Evolutionary conservation across 2,329 filamentous ascomycete species (phyloP).

Genomic region (Phialophora macrospora): DNA sequence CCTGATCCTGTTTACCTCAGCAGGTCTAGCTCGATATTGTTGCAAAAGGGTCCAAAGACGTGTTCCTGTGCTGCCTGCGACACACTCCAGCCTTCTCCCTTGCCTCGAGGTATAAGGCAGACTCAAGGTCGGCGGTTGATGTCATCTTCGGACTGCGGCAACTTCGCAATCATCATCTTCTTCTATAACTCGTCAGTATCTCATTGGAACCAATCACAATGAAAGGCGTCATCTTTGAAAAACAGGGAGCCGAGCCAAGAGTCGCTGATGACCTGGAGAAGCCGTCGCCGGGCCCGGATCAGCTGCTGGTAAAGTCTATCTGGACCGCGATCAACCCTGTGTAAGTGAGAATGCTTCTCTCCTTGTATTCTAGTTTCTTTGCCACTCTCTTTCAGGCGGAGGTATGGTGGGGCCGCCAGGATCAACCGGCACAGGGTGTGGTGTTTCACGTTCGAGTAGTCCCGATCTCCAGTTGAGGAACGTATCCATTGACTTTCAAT

Average conservation of each 20-base stretch:
- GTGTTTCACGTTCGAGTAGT: neutral
- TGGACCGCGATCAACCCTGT: slow-evolving; percentile 44
- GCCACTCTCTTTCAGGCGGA: neutral
- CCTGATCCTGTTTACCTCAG: slow-evolving; percentile 5
- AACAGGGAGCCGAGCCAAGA: slow-evolving; percentile 31
- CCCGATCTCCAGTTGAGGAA: neutral
- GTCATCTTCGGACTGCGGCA: neutral
- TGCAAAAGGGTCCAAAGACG: neutral
- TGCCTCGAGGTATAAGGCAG: slow-evolving; percentile 5
- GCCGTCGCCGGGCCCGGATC: slow-evolving; percentile 40
- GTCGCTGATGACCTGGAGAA: slow-evolving; percentile 37
- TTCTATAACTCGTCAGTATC: neutral
- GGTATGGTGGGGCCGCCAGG: neutral
- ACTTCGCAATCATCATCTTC: neutral
- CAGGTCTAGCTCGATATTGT: neutral
- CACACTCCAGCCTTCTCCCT: neutral
- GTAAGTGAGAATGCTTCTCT: slow-evolving; percentile 33
- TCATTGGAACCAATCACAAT: slow-evolving; percentile 13
- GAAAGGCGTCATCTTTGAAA: slow-evolving; percentile 33
- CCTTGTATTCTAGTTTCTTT: neutral
- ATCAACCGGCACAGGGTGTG: neutral
- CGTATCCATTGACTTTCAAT: neutral
- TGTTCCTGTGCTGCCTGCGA: neutral
- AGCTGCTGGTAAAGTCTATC: slow-evolving; percentile 44
- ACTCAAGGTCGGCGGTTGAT: neutral